Evolutionary conservation across 2,329 filamentous ascomycete species (phyloP).

Genomic region (Penicillium sclerotiorum): DNA sequence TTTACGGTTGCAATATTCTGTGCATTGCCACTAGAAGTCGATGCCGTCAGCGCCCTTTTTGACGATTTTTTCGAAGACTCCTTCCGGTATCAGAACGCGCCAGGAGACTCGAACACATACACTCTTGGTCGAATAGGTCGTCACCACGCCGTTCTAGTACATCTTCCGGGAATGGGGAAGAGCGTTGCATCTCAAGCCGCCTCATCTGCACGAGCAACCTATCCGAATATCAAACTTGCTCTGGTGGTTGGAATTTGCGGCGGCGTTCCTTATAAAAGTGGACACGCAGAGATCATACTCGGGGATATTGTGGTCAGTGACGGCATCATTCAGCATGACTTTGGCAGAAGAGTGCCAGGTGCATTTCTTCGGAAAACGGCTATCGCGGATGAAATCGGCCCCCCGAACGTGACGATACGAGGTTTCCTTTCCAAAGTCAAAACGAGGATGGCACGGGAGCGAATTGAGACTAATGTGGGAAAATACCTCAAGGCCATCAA

Average conservation of each 20-base stretch:
- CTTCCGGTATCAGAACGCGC: too few species aligned
- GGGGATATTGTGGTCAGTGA: neutral
- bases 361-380: constrained; percentile 10
- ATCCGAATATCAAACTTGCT: neutral
- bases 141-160: neutral
- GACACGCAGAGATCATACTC: neutral
- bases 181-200: neutral
- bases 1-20: too few species aligned
- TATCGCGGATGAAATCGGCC: constrained; percentile 1
- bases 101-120: neutral
- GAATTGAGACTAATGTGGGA: neutral
- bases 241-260: constrained; percentile 7
- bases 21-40: too few species aligned
- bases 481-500: neutral
- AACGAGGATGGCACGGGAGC: too few species aligned
- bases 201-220: neutral
- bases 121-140: neutral
- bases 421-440: constrained; percentile 2
- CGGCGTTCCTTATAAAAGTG: neutral
- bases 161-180: neutral
- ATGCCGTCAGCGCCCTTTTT: too few species aligned
- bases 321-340: neutral
- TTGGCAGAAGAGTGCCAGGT: neutral
- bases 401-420: constrained; percentile 1
- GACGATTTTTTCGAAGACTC: too few species aligned